Percentiles rank a stretch among this genome's conserved stretches.
Conservation (phyloP, 441 rosid genomes). For the Melastoma candidum region DNA sequence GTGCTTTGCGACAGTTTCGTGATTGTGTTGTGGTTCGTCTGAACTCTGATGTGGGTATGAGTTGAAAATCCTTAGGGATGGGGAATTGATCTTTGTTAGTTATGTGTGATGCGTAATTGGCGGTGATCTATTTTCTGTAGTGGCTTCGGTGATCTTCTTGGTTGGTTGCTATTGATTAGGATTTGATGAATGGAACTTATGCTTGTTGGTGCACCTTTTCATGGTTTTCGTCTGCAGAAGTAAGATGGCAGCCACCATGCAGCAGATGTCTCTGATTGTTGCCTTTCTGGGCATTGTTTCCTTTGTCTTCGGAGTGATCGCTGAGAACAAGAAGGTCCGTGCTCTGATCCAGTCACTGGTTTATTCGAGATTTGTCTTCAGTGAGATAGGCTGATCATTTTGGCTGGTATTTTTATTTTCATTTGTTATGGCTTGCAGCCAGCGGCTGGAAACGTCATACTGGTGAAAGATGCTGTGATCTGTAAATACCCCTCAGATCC, state of each 20-base stretch:
- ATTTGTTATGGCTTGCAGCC: slow-evolving; percentile 32
- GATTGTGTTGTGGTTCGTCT: too few species aligned
- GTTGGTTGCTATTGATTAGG: too few species aligned
- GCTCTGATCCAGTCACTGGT: background rate
- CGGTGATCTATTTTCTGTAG: too few species aligned
- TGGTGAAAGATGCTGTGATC: slow-evolving; percentile 56
- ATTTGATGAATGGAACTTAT: too few species aligned
- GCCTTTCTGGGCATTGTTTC: slow-evolving; percentile 53
- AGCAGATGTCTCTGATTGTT: slow-evolving; percentile 52
- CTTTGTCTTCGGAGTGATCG: slow-evolving; percentile 66
- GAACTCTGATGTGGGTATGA: too few species aligned
- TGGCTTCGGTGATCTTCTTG: too few species aligned
- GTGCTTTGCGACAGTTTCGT: too few species aligned
- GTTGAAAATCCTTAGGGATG: too few species aligned
- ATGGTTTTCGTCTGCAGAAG: background rate
- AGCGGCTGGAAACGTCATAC: slow-evolving; percentile 60
- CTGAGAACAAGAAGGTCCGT: slow-evolving; percentile 86
- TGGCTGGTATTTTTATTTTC: background rate
- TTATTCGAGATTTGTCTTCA: background rate
- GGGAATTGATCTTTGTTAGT: too few species aligned
- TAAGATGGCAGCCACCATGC: slow-evolving; percentile 56
- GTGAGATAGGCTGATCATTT: background rate
- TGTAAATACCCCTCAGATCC: slow-evolving; percentile 93
- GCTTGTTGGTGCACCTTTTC: too few species aligned
- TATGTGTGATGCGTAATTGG: too few species aligned